Evolutionary conservation across 2,329 filamentous ascomycete genomes (phyloP).

Genomic region (Furcasterigmium sp.): DNA sequence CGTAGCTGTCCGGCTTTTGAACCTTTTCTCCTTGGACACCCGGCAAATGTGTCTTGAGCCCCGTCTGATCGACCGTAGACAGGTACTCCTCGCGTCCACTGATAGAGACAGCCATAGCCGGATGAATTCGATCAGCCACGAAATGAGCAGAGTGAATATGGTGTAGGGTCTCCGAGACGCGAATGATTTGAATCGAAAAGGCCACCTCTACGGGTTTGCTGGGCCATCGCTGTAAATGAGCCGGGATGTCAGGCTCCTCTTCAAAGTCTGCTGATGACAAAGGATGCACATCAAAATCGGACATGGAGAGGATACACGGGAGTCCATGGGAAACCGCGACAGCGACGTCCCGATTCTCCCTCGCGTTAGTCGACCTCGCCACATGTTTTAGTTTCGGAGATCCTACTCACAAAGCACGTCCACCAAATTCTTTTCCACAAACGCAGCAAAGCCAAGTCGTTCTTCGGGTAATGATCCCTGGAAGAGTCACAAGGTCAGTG

Average conservation of each 20-base stretch:
- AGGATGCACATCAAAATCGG: slow-evolving; percentile 9
- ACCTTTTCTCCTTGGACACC: not conserved
- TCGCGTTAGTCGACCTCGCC: not conserved
- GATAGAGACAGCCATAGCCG: not conserved
- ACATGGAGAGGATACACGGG: slow-evolving; percentile 7
- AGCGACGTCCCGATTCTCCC: slow-evolving; percentile 9
- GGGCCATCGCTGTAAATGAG: not conserved
- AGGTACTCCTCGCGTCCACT: not conserved
- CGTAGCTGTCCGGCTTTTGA: not conserved
- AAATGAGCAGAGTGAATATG: slow-evolving; percentile 2
- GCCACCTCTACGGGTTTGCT: slow-evolving; percentile 1
- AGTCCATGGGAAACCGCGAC: slow-evolving; percentile 10
- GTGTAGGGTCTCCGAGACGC: not conserved
- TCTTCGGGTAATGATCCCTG: slow-evolving; percentile 5
- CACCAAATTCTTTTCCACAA: slow-evolving; percentile 13
- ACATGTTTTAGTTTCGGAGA: not conserved
- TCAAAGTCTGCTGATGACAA: slow-evolving; percentile 9
- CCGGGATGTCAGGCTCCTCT: slow-evolving; percentile 4
- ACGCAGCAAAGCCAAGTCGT: not conserved
- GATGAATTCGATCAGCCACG: not conserved
- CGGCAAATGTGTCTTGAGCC: too few species aligned
- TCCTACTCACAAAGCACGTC: slow-evolving; percentile 8
- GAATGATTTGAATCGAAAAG: slow-evolving; percentile 3
- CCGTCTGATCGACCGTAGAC: not conserved
- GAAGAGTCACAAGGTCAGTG: not conserved